Base-by-base conservation (phyloP, 257 asterid genomes). In the Solanum bulbocastanum region DNA sequence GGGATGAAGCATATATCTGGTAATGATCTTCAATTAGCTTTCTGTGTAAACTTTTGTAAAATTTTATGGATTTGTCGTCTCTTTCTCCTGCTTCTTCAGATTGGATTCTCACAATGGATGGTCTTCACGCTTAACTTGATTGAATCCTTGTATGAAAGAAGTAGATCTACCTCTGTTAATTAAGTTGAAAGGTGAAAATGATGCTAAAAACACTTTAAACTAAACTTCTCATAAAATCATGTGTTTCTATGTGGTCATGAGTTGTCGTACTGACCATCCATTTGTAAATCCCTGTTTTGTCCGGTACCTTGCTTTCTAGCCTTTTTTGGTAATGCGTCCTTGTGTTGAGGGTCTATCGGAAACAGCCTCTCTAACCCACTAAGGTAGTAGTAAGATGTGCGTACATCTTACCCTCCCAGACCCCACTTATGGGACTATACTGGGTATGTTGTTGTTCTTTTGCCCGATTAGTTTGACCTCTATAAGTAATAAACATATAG, bases 1-100 rank as follows among this genome's bases (percentile, higher is more conserved):
- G 33, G 68, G 87, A 83, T 27, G 35, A 87, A 84, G 49, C 88
- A 89, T 81, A 86, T 69, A 35, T 66, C 90, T 74, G 92, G 93
- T 92, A 85, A 56, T 65, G 90, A 79, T 27, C 49, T 71, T 72
- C 69, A 46, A 52, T 83, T 74, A 83, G 46, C 37, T 60, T 22
- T 30, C 37, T 30, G 33, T n/a, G 8, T 15, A 75, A 87, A 27
- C 22, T 71, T 87, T 4, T 46, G 23, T 35, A 82, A 33, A 32
- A 18, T 46, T 81, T 46, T 49, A 6, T 32, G 22, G 12, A 82
- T 20, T 16, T 20, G 27, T 8, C 1, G 22, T 81, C 68, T 52
- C 16, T 82, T 10, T 82, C 69, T 49, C 44, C 30, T 82, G 44
- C 46, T 82, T 32, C 86, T 49, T 49, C 4, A 10, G 86, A 32